Evolutionary conservation across 768 basidiomycete species (phyloP).

Genomic region (Rhodocollybia butyracea): DNA sequence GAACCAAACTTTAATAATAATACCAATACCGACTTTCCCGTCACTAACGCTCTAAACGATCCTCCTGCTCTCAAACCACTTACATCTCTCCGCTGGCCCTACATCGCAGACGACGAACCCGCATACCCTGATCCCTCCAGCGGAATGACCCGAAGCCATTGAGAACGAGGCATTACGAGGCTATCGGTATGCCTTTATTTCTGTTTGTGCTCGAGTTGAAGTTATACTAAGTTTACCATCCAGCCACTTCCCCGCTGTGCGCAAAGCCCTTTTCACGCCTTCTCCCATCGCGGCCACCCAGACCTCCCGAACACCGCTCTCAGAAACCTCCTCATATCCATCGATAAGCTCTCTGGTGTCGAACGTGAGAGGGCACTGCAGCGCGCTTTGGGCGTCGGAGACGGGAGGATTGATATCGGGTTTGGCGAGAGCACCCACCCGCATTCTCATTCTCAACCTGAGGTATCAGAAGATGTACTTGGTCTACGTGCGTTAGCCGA

Average conservation of each 20-base stretch:
- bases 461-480: slow-evolving; percentile 47
- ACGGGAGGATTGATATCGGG: slow-evolving; percentile 15
- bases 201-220: background rate
- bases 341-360: slow-evolving; percentile 61
- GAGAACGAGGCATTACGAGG: slow-evolving; percentile 70
- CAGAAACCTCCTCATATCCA: slow-evolving; percentile 43
- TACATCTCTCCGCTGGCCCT: slow-evolving; percentile 81
- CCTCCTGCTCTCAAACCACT: slow-evolving; percentile 55
- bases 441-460: slow-evolving; percentile 1
- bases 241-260: slow-evolving; percentile 70
- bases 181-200: slow-evolving; percentile 53
- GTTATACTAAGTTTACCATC: background rate
- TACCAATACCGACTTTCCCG: slow-evolving; percentile 1
- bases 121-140: slow-evolving; percentile 83
- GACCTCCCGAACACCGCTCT: slow-evolving; percentile 42
- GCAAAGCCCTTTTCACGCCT: slow-evolving; percentile 45
- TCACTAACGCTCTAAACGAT: slow-evolving; percentile 27
- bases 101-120: slow-evolving; percentile 68
- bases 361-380: slow-evolving; percentile 67
- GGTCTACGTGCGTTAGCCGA: slow-evolving; percentile 60
- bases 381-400: slow-evolving; percentile 49
- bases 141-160: too few relatives aligned
- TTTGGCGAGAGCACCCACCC: background rate
- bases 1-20: background rate
- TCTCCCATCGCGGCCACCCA: slow-evolving; percentile 28